Evolutionary conservation across 1,139 yeast species (phyloP), one percentile per base, ranked within the genome.

Genomic region (Taphrina sp.): DNA sequence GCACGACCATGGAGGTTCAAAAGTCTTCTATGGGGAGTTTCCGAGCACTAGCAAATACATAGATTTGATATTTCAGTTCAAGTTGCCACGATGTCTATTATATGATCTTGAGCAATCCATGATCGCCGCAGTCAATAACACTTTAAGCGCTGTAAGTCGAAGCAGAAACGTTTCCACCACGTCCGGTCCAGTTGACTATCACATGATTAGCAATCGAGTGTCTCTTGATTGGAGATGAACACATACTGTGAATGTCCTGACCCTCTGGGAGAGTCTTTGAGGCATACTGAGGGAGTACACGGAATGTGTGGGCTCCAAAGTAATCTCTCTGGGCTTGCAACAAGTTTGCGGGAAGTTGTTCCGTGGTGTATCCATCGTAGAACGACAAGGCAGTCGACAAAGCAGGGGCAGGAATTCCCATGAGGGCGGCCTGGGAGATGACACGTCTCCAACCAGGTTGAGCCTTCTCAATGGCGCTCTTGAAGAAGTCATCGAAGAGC

Each of bases 241-340:
- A 8, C 12, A 8, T 7, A 19, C 5, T 28, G 78, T 92, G 98
- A 74, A 90, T 84, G 78, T 85, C 83, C 67, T 82, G 76, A 69
- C 80, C 94, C 67, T 77, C 81, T 77, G 92, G 90, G 74, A 85
- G 79, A 70, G 75, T 75, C 59, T 76, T 86, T 69, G 80, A 78
- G 67, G 87, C 96, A 68, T 70, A 74, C 74, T 94, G 95, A 67
- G 95, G 95, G 71, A 88, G 78, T 64, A 92, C 95, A 74, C 82
- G 81, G 88, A 92, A 92, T 70, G 98, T 92, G 82, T 92, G 98
- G 65, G 98, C 98, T 76, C 98, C 98, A 69, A 92, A 92, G 87
- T 90, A 92, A 75, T 92, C 98, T 80, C 98, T 88, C 81, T 92
- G 98, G 69, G 97, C 97, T 79, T 92, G 98, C 73, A 92, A 79